phyloP scores from a whole-genome alignment of 2,329 filamentous ascomycete genomes.

The Alternaria brassicicola region DNA sequence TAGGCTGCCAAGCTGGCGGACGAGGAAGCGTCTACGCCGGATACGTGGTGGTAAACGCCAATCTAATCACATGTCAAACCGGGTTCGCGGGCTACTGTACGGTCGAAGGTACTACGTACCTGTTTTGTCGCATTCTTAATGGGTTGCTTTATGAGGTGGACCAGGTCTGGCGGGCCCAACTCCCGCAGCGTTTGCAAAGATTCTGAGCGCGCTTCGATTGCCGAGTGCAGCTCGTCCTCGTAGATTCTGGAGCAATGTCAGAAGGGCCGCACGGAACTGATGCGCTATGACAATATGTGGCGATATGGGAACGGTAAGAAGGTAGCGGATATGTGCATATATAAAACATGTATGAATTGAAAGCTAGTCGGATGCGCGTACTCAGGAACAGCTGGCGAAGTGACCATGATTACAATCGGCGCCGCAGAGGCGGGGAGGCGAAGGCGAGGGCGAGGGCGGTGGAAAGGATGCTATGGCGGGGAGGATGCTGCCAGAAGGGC shows the following conservation, averaged over 20 bases:
- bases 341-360: slow-evolving; percentile 1
- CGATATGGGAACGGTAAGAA: background rate
- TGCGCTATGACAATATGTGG: background rate
- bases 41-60: slow-evolving; percentile 97
- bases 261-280: background rate
- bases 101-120: slow-evolving; percentile 48
- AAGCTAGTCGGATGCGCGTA: slow-evolving; percentile 39
- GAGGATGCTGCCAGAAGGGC: slow-evolving; percentile 19
- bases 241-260: slow-evolving; percentile 69
- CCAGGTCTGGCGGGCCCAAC: slow-evolving; percentile 92
- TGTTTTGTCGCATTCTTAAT: slow-evolving; percentile 64
- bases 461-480: slow-evolving; percentile 9
- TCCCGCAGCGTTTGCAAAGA: slow-evolving; percentile 84
- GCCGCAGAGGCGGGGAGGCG: slow-evolving; percentile 26
- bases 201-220: slow-evolving; percentile 91
- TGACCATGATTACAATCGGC: slow-evolving; percentile 49
- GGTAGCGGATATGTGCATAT: slow-evolving; percentile 3
- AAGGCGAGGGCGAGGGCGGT: slow-evolving; percentile 8
- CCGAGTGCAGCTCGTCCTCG: slow-evolving; percentile 89
- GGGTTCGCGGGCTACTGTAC: slow-evolving; percentile 4
- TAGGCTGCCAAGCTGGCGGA: slow-evolving; percentile 97
- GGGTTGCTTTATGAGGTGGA: slow-evolving; percentile 85
- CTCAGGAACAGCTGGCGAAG: slow-evolving; percentile 52
- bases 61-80: slow-evolving; percentile 59
- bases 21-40: slow-evolving; percentile 94